Conservation (phyloP, 352 stramenopile species). For the Globisporangium apiculatum region DNA sequence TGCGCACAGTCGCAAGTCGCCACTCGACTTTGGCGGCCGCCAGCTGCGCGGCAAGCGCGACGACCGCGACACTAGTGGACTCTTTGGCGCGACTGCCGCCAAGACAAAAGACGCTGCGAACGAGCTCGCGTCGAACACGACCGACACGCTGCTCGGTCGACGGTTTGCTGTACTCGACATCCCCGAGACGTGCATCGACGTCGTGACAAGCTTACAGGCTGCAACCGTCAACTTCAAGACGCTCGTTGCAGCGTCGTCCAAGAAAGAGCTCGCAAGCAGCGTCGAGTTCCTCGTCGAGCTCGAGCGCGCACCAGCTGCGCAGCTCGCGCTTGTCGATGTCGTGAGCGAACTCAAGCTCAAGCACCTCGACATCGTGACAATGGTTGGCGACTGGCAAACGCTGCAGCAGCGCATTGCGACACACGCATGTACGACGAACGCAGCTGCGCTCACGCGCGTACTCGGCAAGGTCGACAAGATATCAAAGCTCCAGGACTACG, state of each 20-base stretch:
- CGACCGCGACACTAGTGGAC: slow-evolving; percentile 13
- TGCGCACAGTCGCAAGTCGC: not conserved
- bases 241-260: slow-evolving; percentile 51
- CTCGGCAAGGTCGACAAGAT: slow-evolving; percentile 68
- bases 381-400: slow-evolving; percentile 56
- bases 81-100: slow-evolving; percentile 25
- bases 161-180: slow-evolving; percentile 70
- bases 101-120: slow-evolving; percentile 23
- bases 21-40: slow-evolving; percentile 21
- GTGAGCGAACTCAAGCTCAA: slow-evolving; percentile 73
- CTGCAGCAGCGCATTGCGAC: slow-evolving; percentile 40
- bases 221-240: slow-evolving; percentile 52
- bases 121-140: slow-evolving; percentile 48
- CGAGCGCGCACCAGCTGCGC: slow-evolving; percentile 49
- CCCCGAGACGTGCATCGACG: slow-evolving; percentile 71
- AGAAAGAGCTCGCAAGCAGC: slow-evolving; percentile 63
- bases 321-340: slow-evolving; percentile 56
- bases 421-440: slow-evolving; percentile 34
- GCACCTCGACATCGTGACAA: slow-evolving; percentile 66
- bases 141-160: slow-evolving; percentile 49
- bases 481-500: slow-evolving; percentile 64
- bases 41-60: slow-evolving; percentile 52
- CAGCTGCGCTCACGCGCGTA: slow-evolving; percentile 26
- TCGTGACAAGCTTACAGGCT: slow-evolving; percentile 39
- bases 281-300: slow-evolving; percentile 73